Base-by-base conservation (phyloP, 371 early-diverging fungal species). In the Mycotypha africana region DNA sequence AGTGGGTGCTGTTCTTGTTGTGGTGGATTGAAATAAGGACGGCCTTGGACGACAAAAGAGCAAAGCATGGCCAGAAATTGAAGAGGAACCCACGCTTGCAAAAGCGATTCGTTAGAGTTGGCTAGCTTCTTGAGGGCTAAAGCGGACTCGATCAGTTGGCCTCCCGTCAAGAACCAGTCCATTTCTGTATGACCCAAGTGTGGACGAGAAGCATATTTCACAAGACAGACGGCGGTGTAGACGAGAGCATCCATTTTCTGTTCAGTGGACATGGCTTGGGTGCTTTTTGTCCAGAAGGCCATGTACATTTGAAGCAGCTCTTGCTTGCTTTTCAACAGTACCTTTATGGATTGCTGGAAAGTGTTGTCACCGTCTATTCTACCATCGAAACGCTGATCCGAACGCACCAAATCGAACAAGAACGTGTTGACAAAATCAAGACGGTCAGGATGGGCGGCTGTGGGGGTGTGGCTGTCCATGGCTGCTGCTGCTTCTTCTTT, bases 361-460 rank as follows among this genome's bases (percentile, higher is more conserved):
- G 66, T 51, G 14, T 54, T 52, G 42, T 53, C 40, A 2, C 62
- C 61, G 21, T 65, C 66, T 20, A 70, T 60, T 25, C 43, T 51
- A 11, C 70, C 70, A 32, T 47, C 60, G 40, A 70, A 70, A 6
- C 70, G 50, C 20, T 49, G 63, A 30, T 70, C 70, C 1, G 57
- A 51, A 8, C 33, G 37, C 5, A 66, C 42, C 26, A 56, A 30
- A 31, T 70, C 70, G 50, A 65, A 62, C 9, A 69, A 20, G 4
- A 69, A 40, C 10, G 34, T 33, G 38, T 39, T 36, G 42, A 9
- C 7, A 28, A 28, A 28, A 8, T 28, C 28, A 5, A 8, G 28
- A 8, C 11, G 5, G 28, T 28, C 28, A n/a, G 34, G 14, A 12
- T 31, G 25, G 8, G 19, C 2, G 30, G 15, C 0, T 7, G 28